phyloP scores from a whole-genome alignment of 345 rosid genomes.

The Cardamine occulta region DNA sequence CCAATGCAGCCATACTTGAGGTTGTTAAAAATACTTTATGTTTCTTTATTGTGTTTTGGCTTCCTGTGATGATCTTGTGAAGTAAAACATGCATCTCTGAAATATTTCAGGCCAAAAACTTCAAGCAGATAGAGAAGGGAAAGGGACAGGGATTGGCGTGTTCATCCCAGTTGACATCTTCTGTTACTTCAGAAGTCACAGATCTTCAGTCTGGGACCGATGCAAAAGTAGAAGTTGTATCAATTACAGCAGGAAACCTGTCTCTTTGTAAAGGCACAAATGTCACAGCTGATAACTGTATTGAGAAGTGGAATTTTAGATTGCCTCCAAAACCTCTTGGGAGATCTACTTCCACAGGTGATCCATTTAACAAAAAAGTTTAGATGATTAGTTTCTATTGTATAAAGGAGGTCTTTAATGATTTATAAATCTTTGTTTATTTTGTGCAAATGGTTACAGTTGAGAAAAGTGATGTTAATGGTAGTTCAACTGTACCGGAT shows the following conservation, averaged over 20 bases:
- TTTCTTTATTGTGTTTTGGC: not conserved
- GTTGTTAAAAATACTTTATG: constrained; percentile 37
- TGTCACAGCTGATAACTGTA: constrained; percentile 31
- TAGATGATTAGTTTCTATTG: constrained; percentile 1
- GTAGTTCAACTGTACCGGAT: constrained; percentile 40
- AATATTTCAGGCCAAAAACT: constrained; percentile 55
- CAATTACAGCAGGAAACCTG: constrained; percentile 21
- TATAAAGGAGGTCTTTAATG: not conserved
- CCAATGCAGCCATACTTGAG: constrained; percentile 57
- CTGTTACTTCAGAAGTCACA: constrained; percentile 39
- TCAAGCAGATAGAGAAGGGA: constrained; percentile 51
- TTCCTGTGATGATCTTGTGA: constrained; percentile 24
- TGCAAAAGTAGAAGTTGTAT: constrained; percentile 22
- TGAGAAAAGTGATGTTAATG: constrained; percentile 43
- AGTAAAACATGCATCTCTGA: constrained; percentile 27
- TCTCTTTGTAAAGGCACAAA: constrained; percentile 17
- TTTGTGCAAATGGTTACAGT: constrained; percentile 46
- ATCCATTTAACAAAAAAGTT: constrained; percentile 6
- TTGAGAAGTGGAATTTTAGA: constrained; percentile 24
- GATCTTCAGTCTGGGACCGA: constrained; percentile 35
- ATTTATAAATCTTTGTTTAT: not conserved
- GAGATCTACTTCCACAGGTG: constrained; percentile 41
- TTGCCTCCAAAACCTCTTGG: constrained; percentile 43
- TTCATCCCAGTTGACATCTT: constrained; percentile 50
- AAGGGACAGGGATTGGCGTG: constrained; percentile 34